phyloP scores from a whole-genome alignment of 2,329 filamentous ascomycete species.

The Septoria linicola region DNA sequence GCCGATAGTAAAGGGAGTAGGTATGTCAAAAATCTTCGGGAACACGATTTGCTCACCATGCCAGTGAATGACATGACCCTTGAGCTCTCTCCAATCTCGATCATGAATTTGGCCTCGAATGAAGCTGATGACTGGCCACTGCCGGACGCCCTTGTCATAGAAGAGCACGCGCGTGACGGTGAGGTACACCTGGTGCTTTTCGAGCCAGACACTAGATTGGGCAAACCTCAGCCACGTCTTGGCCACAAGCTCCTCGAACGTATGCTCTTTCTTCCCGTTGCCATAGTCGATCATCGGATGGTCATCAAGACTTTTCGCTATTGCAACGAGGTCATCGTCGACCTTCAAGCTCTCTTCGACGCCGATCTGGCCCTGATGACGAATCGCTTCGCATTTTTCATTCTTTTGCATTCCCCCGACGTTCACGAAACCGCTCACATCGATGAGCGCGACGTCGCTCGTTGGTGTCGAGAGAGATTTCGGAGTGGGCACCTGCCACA shows the following conservation, averaged over 20 bases:
- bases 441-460: background rate
- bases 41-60: background rate
- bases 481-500: background rate
- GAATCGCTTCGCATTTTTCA: background rate
- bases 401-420: background rate
- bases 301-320: background rate
- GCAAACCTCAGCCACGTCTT: background rate
- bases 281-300: background rate
- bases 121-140: slow-evolving; percentile 32
- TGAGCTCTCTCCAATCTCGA: slow-evolving; percentile 23
- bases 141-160: slow-evolving; percentile 13
- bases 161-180: slow-evolving; percentile 18
- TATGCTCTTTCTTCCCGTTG: background rate
- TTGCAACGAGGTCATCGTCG: background rate
- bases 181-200: background rate
- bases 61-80: background rate
- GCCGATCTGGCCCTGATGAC: background rate
- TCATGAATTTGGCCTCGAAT: slow-evolving; percentile 31
- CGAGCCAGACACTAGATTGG: slow-evolving; percentile 1
- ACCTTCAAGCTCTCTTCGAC: background rate
- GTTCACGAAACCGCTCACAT: background rate
- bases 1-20: background rate
- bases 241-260: background rate
- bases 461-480: background rate
- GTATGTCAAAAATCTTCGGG: background rate